phyloP scores from a whole-genome alignment of 768 basidiomycete genomes.

The Gloeopeniophorella convolvens region DNA sequence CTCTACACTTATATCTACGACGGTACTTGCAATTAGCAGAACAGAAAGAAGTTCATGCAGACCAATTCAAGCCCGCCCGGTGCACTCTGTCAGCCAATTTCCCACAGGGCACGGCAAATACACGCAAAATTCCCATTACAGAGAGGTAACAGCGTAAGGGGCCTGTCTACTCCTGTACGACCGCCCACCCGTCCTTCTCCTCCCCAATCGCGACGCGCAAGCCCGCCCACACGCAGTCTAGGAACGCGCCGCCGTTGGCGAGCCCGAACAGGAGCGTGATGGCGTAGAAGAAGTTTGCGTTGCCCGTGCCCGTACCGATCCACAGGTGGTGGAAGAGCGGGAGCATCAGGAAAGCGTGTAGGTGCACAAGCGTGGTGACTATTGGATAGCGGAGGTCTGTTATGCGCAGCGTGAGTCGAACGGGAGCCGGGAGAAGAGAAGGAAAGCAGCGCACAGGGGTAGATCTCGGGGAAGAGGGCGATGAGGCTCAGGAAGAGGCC shows the following conservation, averaged over 20 bases:
- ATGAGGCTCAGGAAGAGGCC: conserved; percentile 82
- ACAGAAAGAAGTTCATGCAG: no score
- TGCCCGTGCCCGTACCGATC: conserved; percentile 87
- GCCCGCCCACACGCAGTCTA: conserved; percentile 83
- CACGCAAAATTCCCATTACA: no score
- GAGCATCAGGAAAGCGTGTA: conserved; percentile 78
- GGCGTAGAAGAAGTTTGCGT: conserved; percentile 98
- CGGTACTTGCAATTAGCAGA: no score
- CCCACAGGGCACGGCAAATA: no score
- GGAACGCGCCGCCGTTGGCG: conserved; percentile 73
- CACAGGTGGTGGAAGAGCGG: conserved; percentile 91
- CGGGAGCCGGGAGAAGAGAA: not conserved
- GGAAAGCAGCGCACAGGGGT: conserved; percentile 54
- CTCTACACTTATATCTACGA: not conserved
- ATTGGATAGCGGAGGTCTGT: conserved; percentile 82
- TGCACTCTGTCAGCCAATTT: no score
- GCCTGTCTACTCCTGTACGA: conserved; percentile 48
- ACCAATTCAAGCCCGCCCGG: no score
- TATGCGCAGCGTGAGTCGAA: no score
- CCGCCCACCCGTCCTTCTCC: conserved; percentile 44
- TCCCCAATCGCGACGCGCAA: conserved; percentile 64
- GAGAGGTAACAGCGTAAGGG: not conserved
- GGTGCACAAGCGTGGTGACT: conserved; percentile 73
- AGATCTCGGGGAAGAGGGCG: conserved; percentile 75
- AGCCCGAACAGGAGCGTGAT: conserved; percentile 90